Evolutionary conservation across 805 yeast genomes (phyloP), one percentile per base, ranked within the genome.

Genomic region (Ogataea methylovora): DNA sequence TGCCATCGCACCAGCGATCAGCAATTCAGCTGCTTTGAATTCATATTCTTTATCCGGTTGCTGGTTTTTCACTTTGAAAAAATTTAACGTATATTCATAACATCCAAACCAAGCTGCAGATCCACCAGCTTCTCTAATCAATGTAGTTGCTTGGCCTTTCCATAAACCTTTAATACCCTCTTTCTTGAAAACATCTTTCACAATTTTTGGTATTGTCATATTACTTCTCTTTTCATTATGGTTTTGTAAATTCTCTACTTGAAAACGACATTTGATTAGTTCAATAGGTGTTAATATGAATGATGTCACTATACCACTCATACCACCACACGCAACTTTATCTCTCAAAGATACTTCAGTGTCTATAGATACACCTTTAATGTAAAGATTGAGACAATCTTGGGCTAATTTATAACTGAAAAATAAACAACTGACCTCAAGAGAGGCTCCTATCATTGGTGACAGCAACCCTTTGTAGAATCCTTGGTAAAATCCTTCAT

Each of bases 91-190:
- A 29, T 68, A 59, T 52, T 87, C 95, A 54, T 87, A 87, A 13
- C 92, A 74, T 0, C 95, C 90, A 61, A 88, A 88, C 97, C 97
- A 88, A 2, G 90, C 79, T 4, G 94, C 84, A 2, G 95, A 84
- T 7, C 97, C 97, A 20, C 87, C 80, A 25, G 84, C 70, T 53
- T 88, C 97, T 47, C 97, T 70, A 2, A 84, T 42, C 31, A 85
- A 59, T 0, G 97, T 88, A 15, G 92, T 79, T 1, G 77, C 63
- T 44, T 87, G 87, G 2, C 97, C 97, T 42, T 73, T 73, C 95
- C 95, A 88, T 40, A 88, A 65, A 0, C 95, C 96, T 8, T 45
- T 28, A 0, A 84, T 6, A 0, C 97, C 96, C 11, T 44, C 34
- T 3, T 63, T 56, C 13, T 46, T 43, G 14, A 73, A 47, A 0